Evolutionary conservation across 805 yeast genomes (phyloP), one percentile per base, ranked within the genome.

Genomic region (Wickerhamiella slavikovae): DNA sequence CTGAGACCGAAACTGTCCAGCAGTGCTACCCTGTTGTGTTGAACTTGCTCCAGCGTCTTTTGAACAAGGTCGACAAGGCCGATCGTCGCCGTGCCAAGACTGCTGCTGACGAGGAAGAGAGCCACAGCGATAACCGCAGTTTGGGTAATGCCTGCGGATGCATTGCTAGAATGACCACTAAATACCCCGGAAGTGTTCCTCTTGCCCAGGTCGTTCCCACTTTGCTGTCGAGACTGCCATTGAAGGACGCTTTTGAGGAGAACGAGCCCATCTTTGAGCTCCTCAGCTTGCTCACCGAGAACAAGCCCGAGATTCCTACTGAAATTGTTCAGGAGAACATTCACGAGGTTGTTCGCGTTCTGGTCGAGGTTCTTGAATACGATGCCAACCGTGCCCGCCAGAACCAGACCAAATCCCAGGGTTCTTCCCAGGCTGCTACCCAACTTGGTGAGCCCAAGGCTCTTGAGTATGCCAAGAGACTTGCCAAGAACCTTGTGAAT

Each of bases 131-230:
- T 42, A 72, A 73, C 55, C 66, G 93, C 58, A 70, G 91, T 4
- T 69, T 68, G 41, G 94, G 96, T 35, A 89, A 89, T 52, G 93
- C 93, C 4, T 75, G 89, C 52, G 98, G 98, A 25, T 89, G 96
- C 65, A 93, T 83, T 34, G 83, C 93, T 12, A 71, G 98, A 55
- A 64, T 89, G 77, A 66, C 77, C 10, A 58, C 78, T 51, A 72
- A 74, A 48, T 66, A 76, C 50, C 70, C 68, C 43, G 56, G 54
- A 22, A 38, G 42, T 12, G 70, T 83, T 41, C 95, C 95, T 35
- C 54, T 80, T 40, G 69, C 64, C 35, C 82, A 70, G 32, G 67
- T 85, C 25, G 58, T 76, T 15, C 91, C 93, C 29, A 66, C 62
- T 15, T 60, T 89, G 45, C 57, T 83, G 37, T 56, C 62, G 29